Evolutionary conservation across 345 rosid species (phyloP), one percentile per base, ranked within the genome.

Genomic region (Bruguiera sexangula): DNA sequence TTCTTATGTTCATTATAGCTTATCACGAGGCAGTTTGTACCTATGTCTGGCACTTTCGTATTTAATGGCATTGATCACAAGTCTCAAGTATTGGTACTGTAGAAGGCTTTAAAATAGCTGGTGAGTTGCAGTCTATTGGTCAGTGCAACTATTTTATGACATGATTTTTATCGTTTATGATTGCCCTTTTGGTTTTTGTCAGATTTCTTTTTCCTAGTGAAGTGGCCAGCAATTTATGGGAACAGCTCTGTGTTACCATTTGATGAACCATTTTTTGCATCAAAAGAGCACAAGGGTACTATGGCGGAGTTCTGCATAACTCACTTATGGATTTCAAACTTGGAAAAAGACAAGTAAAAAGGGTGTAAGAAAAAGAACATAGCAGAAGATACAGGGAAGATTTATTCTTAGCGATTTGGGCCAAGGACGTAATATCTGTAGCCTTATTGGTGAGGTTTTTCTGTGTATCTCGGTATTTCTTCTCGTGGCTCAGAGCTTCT

Each of bases 41-140:
- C 99, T 8, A 85, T 92, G 90, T 72, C 81, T 52, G 96, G 96
- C 72, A 90, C 96, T 30, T 90, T 82, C 81, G 81, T 90, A 74
- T 95, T 95, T 88, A 92, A 88, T 39, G 96, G 97, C 81, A 88
- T 95, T 34, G 99, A 95, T 78, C 99, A 95, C 82, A 92, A 83
- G 82, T 95, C 98, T 66, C 96, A 88, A 68, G 63, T 90, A 60
- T 78, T 95, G 81, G 69, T 69, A 8, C 73, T 92, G 70, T 91
- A 81, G 71, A 62, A 32, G 57, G 71, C 53, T 56, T 30, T 55
- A 32, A 20, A 32, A 24, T 5, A 22, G 22, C 32, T 34, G 58
- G 72, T 63, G 56, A 56, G 63, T 52, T 69, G 22, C 48, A 43
- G 50, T 60, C 18, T 26, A 26, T 15, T 59, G 18, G 18, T 6